Conservation (phyloP, 305 asterid genomes). For the Plantago coronopus region DNA sequence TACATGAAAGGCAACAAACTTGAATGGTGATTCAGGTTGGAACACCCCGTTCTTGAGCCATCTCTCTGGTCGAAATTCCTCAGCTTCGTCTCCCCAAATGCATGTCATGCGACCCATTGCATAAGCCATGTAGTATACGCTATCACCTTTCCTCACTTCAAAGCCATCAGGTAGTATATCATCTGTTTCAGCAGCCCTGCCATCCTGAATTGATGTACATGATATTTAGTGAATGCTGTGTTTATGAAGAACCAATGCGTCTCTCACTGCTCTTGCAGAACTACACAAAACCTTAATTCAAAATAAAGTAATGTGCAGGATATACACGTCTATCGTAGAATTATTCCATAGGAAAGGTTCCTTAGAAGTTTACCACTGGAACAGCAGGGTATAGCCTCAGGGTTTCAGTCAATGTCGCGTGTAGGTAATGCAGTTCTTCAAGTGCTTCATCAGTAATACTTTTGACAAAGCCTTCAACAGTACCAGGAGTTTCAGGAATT, state of each 20-base stretch:
- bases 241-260: neutral
- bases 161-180: constrained; percentile 55
- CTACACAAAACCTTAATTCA: neutral
- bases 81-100: constrained; percentile 71
- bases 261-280: too few species aligned
- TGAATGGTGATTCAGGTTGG: constrained; percentile 65
- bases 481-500: constrained; percentile 6
- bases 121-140: constrained; percentile 51
- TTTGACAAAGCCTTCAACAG: constrained; percentile 36
- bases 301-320: neutral
- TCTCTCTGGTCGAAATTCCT: constrained; percentile 62
- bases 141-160: constrained; percentile 57
- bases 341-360: too few species aligned
- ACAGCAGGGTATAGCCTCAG: constrained; percentile 74
- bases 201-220: constrained; percentile 52
- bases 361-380: constrained; percentile 46
- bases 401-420: constrained; percentile 61
- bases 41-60: constrained; percentile 63
- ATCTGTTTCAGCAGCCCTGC: constrained; percentile 55
- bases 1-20: constrained; percentile 66
- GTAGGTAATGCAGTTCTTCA: constrained; percentile 65
- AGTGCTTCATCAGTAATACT: constrained; percentile 52
- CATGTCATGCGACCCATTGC: constrained; percentile 71
- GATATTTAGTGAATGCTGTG: neutral
- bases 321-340: neutral